Evolutionary conservation across 805 yeast species (phyloP).

Genomic region (Candida loeiensis): DNA sequence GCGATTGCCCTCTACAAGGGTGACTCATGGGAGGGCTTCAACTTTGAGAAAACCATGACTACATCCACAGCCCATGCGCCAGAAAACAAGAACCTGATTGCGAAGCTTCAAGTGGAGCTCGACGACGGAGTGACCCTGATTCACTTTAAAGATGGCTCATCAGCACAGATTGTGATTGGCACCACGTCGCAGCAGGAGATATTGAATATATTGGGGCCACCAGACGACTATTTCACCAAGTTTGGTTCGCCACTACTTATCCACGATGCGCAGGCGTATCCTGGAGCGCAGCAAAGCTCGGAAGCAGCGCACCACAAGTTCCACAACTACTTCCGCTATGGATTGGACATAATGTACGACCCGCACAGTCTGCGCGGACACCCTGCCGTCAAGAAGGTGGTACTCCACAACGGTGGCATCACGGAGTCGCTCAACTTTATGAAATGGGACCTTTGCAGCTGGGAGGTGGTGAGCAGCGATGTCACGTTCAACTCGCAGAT

Average conservation of each 20-base stretch:
- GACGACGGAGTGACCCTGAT: slow-evolving; percentile 22
- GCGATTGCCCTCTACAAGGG: slow-evolving; percentile 41
- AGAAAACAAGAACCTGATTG: slow-evolving; percentile 7
- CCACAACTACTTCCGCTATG: slow-evolving; percentile 55
- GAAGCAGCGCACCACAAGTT: slow-evolving; percentile 31
- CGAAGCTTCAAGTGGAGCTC: slow-evolving; percentile 17
- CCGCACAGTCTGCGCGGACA: slow-evolving; percentile 22
- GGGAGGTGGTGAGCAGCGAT: slow-evolving; percentile 29
- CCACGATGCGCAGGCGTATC: slow-evolving; percentile 21
- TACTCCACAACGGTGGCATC: slow-evolving; percentile 49
- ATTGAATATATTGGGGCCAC: slow-evolving; percentile 49
- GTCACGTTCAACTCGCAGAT: slow-evolving; percentile 21
- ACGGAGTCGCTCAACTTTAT: slow-evolving; percentile 52
- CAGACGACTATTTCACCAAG: slow-evolving; percentile 49
- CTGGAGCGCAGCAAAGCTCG: slow-evolving; percentile 6
- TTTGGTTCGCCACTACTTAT: slow-evolving; percentile 42
- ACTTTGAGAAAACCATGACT: slow-evolving; percentile 2
- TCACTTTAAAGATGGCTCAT: slow-evolving; percentile 9
- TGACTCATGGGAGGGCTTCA: slow-evolving; percentile 24
- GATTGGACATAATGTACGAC: slow-evolving; percentile 53
- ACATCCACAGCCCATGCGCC: background rate
- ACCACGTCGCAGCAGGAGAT: slow-evolving; percentile 48
- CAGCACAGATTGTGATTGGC: slow-evolving; percentile 30
- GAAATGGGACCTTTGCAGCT: slow-evolving; percentile 50
- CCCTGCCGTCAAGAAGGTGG: slow-evolving; percentile 38